Evolutionary conservation across 1,139 yeast genomes (phyloP), one percentile per base, ranked within the genome.

Genomic region (Taphrina populina): DNA sequence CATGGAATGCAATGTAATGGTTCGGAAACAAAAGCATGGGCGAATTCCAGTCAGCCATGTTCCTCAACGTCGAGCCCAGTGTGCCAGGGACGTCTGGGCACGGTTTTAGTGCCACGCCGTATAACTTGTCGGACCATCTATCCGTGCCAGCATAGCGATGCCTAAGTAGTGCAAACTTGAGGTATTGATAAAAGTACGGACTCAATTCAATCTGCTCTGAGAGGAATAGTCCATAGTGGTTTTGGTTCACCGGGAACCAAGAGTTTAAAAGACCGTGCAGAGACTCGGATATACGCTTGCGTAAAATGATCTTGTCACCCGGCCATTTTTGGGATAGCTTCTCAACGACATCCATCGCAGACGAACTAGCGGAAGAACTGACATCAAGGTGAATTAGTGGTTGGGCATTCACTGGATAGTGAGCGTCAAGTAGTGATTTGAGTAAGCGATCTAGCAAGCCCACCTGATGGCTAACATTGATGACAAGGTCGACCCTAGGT

Each of bases 401-500:
- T 3, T 13, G 29, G 11, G 29, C 35, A 29, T 20, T 10, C 11
- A 20, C 23, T 2, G 27, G 27, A 37, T 43, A 43, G 10, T 43
- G 47, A 4, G 47, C 47, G 13, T 19, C 21, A 2, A 21, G 4
- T 8, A 43, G 37, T 10, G 47, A 29, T 20, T 17, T 8, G 37
- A 29, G 21, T 10, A 43, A 13, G 7, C 47, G 36, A 5, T 30
- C 5, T 21, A 43, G 27, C 19, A 37, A 29, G 2, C 47, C 47
- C 8, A 37, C 26, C 17, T 29, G 34, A 20, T 8, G 20, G 47
- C 33, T 21, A 7, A 29, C 37, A 17, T 43, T 37, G 17, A 43
- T 21, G 37, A 43, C 23, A 11, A 43, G 7, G 20, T 43, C 47
- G 13, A 43, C 20, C 26, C 47, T 35, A 8, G 47, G 47, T 20